Evolutionary conservation across 306 rosid genomes (phyloP).

Genomic region (Parietaria judaica): DNA sequence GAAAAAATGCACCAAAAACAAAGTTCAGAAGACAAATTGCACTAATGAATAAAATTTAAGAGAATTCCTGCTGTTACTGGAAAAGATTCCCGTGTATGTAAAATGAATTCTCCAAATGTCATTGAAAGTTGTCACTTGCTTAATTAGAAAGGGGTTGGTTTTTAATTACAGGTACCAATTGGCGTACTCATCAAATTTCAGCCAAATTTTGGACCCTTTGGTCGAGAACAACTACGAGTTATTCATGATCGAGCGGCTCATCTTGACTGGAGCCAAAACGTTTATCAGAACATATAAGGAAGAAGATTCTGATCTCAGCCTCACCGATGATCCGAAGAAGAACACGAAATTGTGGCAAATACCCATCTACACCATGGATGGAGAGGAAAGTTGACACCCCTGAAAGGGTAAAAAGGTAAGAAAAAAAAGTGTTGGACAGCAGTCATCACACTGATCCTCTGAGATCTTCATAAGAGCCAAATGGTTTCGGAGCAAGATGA

Average conservation of each 20-base stretch:
- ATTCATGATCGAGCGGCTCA: slow-evolving; percentile 87
- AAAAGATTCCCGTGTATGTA: too few species aligned
- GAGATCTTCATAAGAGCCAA: slow-evolving; percentile 7
- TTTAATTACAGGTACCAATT: slow-evolving; percentile 55
- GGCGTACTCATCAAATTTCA: slow-evolving; percentile 72
- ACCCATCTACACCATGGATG: slow-evolving; percentile 63
- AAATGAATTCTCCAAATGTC: not conserved
- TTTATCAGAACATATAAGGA: slow-evolving; percentile 80
- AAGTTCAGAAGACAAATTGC: too few species aligned
- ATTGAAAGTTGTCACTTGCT: slow-evolving; percentile 2
- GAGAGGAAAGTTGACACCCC: slow-evolving; percentile 38
- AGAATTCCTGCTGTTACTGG: too few species aligned
- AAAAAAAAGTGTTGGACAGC: not conserved
- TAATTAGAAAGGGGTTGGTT: slow-evolving; percentile 15
- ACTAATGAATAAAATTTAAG: too few species aligned
- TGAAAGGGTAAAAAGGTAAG: not conserved
- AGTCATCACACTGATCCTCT: not conserved
- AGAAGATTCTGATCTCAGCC: slow-evolving; percentile 59
- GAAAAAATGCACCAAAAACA: too few species aligned
- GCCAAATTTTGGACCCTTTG: slow-evolving; percentile 57
- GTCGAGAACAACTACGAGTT: slow-evolving; percentile 70
- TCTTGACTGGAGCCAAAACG: slow-evolving; percentile 70
- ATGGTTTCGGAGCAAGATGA: slow-evolving; percentile 13
- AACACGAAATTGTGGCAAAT: slow-evolving; percentile 80
- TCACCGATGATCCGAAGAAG: slow-evolving; percentile 90